Evolutionary conservation across 2,329 filamentous ascomycete species (phyloP).

Genomic region (Fulvia fulva): DNA sequence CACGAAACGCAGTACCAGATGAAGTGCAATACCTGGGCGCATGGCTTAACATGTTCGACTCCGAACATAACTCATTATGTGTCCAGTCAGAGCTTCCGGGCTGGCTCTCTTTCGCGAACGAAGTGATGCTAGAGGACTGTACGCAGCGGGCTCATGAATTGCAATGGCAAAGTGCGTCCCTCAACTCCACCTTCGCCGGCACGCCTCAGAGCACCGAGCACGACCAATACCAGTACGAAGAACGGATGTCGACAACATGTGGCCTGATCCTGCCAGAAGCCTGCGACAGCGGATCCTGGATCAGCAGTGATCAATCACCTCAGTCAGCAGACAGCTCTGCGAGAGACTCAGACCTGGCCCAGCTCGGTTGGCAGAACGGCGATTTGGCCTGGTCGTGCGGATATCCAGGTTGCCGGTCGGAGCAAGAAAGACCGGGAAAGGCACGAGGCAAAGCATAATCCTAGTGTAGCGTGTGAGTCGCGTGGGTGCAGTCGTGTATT

Average conservation of each 20-base stretch:
- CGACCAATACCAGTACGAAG: neutral
- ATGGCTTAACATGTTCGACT: neutral
- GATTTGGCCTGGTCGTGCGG: neutral
- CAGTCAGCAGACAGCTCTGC: neutral
- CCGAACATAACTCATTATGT: neutral
- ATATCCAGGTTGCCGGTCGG: neutral
- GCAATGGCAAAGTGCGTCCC: neutral
- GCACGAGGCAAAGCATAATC: slow-evolving; percentile 1
- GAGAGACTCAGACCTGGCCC: neutral
- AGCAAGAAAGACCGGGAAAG: slow-evolving; percentile 1
- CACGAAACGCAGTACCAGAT: neutral
- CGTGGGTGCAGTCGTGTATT: neutral
- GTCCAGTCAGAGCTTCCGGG: neutral
- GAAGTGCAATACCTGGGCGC: neutral
- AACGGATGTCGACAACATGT: neutral
- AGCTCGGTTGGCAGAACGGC: neutral
- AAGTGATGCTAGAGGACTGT: neutral
- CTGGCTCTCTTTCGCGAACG: neutral
- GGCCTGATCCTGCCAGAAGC: neutral
- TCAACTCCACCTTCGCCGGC: neutral
- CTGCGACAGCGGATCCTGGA: neutral
- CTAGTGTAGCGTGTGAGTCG: neutral
- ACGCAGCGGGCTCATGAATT: neutral
- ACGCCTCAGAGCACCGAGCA: neutral
- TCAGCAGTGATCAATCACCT: neutral